Conservation (phyloP, 306 rosid genomes). For the Pyrus betulifolia region DNA sequence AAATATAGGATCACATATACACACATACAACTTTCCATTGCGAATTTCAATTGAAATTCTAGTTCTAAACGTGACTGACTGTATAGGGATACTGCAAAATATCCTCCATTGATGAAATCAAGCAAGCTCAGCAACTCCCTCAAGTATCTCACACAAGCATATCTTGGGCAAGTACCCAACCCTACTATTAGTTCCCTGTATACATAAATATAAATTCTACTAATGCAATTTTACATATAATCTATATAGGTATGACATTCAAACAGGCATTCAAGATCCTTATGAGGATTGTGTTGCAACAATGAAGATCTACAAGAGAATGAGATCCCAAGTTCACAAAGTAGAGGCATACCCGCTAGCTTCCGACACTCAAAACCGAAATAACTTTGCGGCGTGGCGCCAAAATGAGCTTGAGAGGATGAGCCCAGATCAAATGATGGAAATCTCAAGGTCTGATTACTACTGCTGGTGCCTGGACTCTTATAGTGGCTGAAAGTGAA, state of each 20-base stretch:
- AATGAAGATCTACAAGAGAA: constrained; percentile 79
- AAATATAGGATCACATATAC: not conserved
- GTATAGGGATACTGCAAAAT: constrained; percentile 82
- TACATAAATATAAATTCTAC: not conserved
- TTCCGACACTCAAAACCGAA: constrained; percentile 64
- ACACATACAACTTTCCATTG: not conserved
- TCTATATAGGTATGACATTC: constrained; percentile 66
- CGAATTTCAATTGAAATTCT: not conserved
- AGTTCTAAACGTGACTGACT: not conserved
- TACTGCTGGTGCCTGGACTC: constrained; percentile 97
- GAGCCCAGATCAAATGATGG: constrained; percentile 80
- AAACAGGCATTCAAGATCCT: constrained; percentile 77
- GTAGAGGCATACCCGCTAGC: constrained; percentile 58
- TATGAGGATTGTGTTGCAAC: constrained; percentile 83
- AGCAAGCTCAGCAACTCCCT: constrained; percentile 96
- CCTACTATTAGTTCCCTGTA: not conserved
- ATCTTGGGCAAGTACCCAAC: constrained; percentile 66
- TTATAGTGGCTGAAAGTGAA: not conserved
- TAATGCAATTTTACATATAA: not conserved
- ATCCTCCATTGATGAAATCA: constrained; percentile 94
- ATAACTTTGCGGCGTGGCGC: constrained; percentile 64
- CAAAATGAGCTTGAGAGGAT: constrained; percentile 74
- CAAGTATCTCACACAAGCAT: constrained; percentile 74
- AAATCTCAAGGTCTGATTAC: constrained; percentile 78
- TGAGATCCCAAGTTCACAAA: constrained; percentile 59